A percentile compares a stretch with the other conserved stretches of the same genome.
Conservation (phyloP, 1,284 basidiomycete genomes). For the Microbotryomycetes sp. region DNA sequence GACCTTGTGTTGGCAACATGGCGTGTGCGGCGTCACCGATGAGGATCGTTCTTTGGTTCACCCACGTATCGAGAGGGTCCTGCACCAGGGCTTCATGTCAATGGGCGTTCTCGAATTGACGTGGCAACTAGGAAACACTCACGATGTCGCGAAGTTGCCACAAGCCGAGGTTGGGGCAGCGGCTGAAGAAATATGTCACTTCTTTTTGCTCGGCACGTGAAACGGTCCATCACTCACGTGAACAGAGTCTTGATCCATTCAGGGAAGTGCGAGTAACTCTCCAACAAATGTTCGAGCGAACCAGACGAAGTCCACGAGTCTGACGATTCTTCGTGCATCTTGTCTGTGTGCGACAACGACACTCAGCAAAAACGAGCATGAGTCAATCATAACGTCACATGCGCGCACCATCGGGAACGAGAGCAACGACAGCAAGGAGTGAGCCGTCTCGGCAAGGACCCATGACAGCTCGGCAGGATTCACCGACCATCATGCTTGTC, state of each 20-base stretch:
- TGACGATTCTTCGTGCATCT: slow-evolving; percentile 34
- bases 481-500: background rate
- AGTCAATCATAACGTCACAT: too few relatives aligned
- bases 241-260: slow-evolving; percentile 24
- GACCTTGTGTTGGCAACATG: slow-evolving; percentile 36
- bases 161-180: slow-evolving; percentile 32
- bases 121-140: slow-evolving; percentile 41
- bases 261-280: slow-evolving; percentile 34
- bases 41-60: slow-evolving; percentile 35
- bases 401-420: slow-evolving; percentile 11
- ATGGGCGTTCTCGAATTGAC: slow-evolving; percentile 43
- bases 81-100: slow-evolving; percentile 43
- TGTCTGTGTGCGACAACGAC: slow-evolving; percentile 32
- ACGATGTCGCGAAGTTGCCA: slow-evolving; percentile 43
- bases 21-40: slow-evolving; percentile 42
- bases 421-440: slow-evolving; percentile 37
- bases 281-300: slow-evolving; percentile 29
- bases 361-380: too few relatives aligned
- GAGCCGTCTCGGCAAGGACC: slow-evolving; percentile 33
- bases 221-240: slow-evolving; percentile 50
- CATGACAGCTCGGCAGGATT: slow-evolving; percentile 25
- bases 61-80: slow-evolving; percentile 37
- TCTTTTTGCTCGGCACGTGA: too few relatives aligned
- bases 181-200: slow-evolving; percentile 41
- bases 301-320: slow-evolving; percentile 39